phyloP scores from a whole-genome alignment of 164 flowering plant species.

The Liquidambar formosana region DNA sequence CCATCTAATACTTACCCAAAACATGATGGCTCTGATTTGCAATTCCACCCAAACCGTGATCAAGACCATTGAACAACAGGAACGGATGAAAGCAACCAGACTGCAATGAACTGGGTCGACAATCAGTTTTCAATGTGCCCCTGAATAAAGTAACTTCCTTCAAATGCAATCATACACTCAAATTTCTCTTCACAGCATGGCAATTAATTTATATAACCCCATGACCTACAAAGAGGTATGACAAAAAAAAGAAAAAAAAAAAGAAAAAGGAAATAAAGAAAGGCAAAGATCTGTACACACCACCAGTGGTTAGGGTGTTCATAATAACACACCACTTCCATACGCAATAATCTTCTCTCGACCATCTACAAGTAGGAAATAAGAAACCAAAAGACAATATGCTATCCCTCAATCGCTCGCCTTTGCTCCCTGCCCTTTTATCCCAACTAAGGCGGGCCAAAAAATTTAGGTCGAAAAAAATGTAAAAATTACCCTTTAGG shows the following conservation, averaged over 20 bases:
- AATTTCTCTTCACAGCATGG: neutral
- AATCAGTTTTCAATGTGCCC: too few species aligned
- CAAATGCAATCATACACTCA: neutral
- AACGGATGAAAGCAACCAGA: too few species aligned
- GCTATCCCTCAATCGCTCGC: conserved; percentile 4
- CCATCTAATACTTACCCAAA: too few species aligned
- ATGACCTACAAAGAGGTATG: neutral
- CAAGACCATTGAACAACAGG: too few species aligned
- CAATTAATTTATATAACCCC: neutral
- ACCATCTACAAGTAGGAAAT: conserved; percentile 6
- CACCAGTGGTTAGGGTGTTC: neutral
- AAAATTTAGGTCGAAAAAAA: neutral
- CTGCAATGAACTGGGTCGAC: too few species aligned
- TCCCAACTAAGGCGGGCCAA: neutral
- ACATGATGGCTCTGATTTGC: too few species aligned
- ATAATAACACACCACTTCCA: neutral
- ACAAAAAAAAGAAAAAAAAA: neutral
- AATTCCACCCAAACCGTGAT: too few species aligned
- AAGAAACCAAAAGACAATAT: neutral
- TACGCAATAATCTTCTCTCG: conserved; percentile 9
- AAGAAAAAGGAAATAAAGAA: neutral
- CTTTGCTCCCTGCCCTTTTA: neutral
- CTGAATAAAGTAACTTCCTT: neutral
- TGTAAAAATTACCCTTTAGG: conserved; percentile 1
- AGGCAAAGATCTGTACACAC: conserved; percentile 19